A percentile compares a stretch with the other conserved stretches of the same genome.
Conservation (phyloP, 2,329 filamentous ascomycete species). For the Aspergillus versicolor region DNA sequence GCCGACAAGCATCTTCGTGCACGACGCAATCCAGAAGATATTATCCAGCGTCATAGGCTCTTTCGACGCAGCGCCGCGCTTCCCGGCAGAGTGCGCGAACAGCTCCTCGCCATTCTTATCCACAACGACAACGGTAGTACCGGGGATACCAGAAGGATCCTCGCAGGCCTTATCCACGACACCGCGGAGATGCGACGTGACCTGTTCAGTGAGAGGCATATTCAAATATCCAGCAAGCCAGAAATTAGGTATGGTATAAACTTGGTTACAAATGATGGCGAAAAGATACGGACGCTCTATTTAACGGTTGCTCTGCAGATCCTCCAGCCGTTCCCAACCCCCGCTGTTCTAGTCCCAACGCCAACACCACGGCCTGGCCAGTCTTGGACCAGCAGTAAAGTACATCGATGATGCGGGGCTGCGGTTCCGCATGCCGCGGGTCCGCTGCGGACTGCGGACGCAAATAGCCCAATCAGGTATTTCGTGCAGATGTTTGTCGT, state of each 20-base stretch:
- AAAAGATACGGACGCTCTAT: not conserved
- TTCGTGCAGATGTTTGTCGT: too few relatives aligned
- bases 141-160: constrained; percentile 45
- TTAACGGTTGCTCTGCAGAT: not conserved
- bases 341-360: too few relatives aligned
- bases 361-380: too few relatives aligned
- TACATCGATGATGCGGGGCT: not conserved
- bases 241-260: not conserved
- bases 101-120: constrained; percentile 49
- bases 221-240: not conserved
- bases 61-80: constrained; percentile 35
- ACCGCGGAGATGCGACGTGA: not conserved
- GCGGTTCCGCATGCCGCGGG: not conserved
- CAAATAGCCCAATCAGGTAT: not conserved
- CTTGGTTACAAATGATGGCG: too few relatives aligned
- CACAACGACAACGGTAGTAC: constrained; percentile 49
- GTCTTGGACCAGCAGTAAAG: not conserved
- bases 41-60: constrained; percentile 61
- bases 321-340: not conserved
- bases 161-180: constrained; percentile 15
- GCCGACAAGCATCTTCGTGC: constrained; percentile 47
- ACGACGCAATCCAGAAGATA: constrained; percentile 59
- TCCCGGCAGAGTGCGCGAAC: constrained; percentile 51
- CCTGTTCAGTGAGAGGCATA: constrained; percentile 4
- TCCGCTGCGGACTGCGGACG: not conserved